Evolutionary conservation across 1,139 yeast species (phyloP).

Genomic region (Suhomyces guaymorum): DNA sequence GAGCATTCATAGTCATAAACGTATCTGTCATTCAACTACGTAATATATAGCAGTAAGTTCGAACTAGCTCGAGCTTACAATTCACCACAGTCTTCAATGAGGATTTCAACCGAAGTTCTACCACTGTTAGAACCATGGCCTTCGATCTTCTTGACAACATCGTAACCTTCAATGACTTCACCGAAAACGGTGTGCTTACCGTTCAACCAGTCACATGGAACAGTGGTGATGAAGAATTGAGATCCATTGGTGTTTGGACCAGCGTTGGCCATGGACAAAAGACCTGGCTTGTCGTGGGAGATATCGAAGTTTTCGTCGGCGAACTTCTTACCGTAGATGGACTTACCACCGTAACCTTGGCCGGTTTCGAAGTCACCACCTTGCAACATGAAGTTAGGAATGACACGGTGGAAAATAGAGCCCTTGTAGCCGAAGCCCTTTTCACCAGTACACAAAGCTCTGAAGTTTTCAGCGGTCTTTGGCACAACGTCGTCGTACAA

Average conservation of each 20-base stretch:
- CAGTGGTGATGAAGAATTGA: constrained; percentile 46
- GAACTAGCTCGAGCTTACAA: constrained; percentile 8
- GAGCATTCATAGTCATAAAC: constrained; percentile 11
- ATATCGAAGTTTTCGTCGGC: constrained; percentile 40
- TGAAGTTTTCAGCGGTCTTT: constrained; percentile 97
- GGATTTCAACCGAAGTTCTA: constrained; percentile 28
- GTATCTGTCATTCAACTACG: not conserved
- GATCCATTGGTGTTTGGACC: constrained; percentile 48
- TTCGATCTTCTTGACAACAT: constrained; percentile 41
- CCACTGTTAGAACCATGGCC: constrained; percentile 36
- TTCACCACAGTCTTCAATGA: constrained; percentile 44
- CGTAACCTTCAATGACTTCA: constrained; percentile 43
- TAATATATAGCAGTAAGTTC: too few relatives aligned
- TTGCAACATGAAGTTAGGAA: constrained; percentile 46
- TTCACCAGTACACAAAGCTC: constrained; percentile 96
- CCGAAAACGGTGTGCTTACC: constrained; percentile 47
- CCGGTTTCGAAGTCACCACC: constrained; percentile 48
- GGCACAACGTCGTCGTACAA: constrained; percentile 94
- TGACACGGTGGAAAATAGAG: constrained; percentile 56
- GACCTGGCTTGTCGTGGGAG: constrained; percentile 38
- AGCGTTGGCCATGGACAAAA: constrained; percentile 46
- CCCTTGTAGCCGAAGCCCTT: constrained; percentile 92
- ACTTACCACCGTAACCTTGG: constrained; percentile 43
- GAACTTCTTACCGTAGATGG: constrained; percentile 41
- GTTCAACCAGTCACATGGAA: constrained; percentile 46